Percentiles rank a stretch among this genome's conserved stretches.
Conservation (phyloP, 768 basidiomycete species). For the Hortiboletus flavorubellus region DNA sequence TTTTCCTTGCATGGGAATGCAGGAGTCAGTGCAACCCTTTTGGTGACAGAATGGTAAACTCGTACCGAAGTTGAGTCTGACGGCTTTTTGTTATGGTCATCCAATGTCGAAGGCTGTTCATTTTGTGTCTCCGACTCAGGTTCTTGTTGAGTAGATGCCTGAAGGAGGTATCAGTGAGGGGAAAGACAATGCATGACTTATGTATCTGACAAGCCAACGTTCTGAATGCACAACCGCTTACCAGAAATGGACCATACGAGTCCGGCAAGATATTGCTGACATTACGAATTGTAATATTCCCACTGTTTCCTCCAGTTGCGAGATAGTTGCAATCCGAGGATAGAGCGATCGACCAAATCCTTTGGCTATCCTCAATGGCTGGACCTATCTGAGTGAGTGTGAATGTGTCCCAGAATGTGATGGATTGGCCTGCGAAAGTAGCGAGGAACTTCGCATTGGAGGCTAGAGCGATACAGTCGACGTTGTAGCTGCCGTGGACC, state of each 20-base stretch:
- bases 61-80: not conserved
- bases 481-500: not conserved
- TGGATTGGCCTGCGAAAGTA: not conserved
- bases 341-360: not conserved
- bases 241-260: not conserved
- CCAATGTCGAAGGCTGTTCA: too few species aligned
- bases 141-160: too few species aligned
- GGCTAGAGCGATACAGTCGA: not conserved
- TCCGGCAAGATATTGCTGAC: not conserved
- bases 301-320: not conserved
- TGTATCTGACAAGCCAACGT: too few species aligned
- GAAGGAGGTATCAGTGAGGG: too few species aligned
- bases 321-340: not conserved
- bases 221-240: not conserved
- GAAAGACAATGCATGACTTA: too few species aligned
- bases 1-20: not conserved
- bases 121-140: too few species aligned
- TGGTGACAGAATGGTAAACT: too few species aligned
- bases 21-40: too few species aligned
- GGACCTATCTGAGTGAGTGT: not conserved
- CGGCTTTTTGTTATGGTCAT: not conserved
- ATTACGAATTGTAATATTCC: not conserved
- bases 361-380: not conserved
- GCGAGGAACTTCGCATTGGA: not conserved
- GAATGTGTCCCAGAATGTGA: not conserved